Conservation (phyloP, 768 basidiomycete genomes). For the Suillus paluster region DNA sequence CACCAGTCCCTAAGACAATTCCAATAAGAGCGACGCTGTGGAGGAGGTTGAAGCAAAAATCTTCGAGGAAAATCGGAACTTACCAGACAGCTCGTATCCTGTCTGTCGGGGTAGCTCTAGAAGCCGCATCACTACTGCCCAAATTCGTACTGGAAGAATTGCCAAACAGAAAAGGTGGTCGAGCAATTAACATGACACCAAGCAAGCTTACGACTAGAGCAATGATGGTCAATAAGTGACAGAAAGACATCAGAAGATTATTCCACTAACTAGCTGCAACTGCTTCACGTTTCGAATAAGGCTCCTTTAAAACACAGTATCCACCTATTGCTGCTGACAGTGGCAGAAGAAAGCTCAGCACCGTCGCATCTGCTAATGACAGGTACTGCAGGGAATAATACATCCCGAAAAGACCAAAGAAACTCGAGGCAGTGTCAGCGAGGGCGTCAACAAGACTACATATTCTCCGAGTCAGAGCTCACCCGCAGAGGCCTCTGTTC, state of each 20-base stretch:
- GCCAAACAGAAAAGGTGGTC: conserved; percentile 78
- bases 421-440: conserved; percentile 44
- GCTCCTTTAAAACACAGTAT: conserved; percentile 64
- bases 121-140: conserved; percentile 6
- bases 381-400: conserved; percentile 77
- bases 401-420: conserved; percentile 71
- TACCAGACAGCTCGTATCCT: conserved; percentile 67
- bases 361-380: conserved; percentile 77
- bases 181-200: conserved; percentile 82
- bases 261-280: conserved; percentile 51
- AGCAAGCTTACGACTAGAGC: conserved; percentile 61
- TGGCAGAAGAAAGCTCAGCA: conserved; percentile 77
- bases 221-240: neutral
- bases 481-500: conserved; percentile 69
- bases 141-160: conserved; percentile 5
- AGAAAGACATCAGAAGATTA: neutral
- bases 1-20: conserved; percentile 67
- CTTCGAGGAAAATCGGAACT: neutral
- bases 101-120: conserved; percentile 32
- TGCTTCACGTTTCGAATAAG: conserved; percentile 56
- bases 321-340: conserved; percentile 66
- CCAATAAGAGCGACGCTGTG: conserved; percentile 63
- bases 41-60: neutral
- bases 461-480: conserved; percentile 17
- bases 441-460: neutral